Evolutionary conservation across 345 rosid genomes (phyloP).

Genomic region (Moringa oleifera): DNA sequence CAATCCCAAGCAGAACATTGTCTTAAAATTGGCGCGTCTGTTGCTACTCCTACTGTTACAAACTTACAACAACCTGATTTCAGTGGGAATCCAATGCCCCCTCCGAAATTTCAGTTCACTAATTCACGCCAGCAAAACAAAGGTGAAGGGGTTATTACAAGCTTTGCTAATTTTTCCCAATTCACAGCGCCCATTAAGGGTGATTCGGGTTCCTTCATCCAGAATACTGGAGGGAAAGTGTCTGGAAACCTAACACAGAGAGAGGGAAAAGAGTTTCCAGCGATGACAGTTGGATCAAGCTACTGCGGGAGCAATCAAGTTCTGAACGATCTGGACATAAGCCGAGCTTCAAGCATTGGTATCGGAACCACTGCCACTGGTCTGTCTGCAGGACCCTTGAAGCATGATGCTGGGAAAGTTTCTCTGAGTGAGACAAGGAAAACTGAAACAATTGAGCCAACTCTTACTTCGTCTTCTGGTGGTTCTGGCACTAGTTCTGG

Average conservation of each 20-base stretch:
- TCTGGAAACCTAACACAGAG: slow-evolving; percentile 14
- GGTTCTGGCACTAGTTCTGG: slow-evolving; percentile 65
- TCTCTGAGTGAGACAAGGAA: slow-evolving; percentile 28
- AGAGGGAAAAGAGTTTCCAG: slow-evolving; percentile 37
- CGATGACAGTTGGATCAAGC: slow-evolving; percentile 57
- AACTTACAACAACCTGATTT: slow-evolving; percentile 19
- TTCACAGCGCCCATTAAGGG: neutral
- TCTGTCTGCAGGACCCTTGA: slow-evolving; percentile 24
- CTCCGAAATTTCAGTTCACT: slow-evolving; percentile 34
- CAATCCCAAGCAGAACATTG: slow-evolving; percentile 21
- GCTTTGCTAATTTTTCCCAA: slow-evolving; percentile 22
- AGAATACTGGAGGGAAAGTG: slow-evolving; percentile 11
- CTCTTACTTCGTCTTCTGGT: slow-evolving; percentile 53
- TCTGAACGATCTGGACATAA: slow-evolving; percentile 30
- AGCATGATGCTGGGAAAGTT: slow-evolving; percentile 19
- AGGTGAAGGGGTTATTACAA: slow-evolving; percentile 18
- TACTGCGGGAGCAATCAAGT: slow-evolving; percentile 54
- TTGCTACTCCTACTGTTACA: slow-evolving; percentile 1
- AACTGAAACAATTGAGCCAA: slow-evolving; percentile 34
- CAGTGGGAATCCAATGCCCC: slow-evolving; percentile 29
- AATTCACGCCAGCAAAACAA: slow-evolving; percentile 20
- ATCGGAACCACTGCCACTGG: slow-evolving; percentile 22
- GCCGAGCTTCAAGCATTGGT: slow-evolving; percentile 37
- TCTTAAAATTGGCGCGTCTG: slow-evolving; percentile 18
- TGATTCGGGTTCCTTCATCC: neutral